Percentiles rank a stretch among this genome's conserved stretches.
Conservation (phyloP, 768 basidiomycete species). For the Lactarius deliciosus region DNA sequence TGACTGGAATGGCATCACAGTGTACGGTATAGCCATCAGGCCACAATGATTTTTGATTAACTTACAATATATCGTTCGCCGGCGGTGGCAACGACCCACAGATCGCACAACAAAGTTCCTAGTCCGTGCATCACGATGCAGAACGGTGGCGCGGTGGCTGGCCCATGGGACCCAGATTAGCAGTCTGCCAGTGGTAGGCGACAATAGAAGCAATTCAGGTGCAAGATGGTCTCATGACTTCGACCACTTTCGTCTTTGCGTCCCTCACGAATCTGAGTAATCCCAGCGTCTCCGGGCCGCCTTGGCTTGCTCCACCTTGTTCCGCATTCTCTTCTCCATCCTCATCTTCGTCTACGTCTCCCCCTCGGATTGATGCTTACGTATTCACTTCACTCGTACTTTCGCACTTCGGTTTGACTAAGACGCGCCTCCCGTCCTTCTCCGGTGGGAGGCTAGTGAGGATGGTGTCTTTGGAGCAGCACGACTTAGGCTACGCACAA, state of each 20-base stretch:
- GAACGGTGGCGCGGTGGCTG: background rate
- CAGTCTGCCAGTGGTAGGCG: background rate
- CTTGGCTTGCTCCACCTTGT: too few species aligned
- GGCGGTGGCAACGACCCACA: background rate
- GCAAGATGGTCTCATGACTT: too few species aligned
- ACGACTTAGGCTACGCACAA: too few species aligned
- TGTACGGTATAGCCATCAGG: background rate
- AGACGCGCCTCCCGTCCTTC: slow-evolving; percentile 90
- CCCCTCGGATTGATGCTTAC: slow-evolving; percentile 37
- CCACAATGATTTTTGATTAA: too few species aligned
- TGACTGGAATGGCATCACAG: background rate
- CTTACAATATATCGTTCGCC: background rate
- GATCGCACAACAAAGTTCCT: background rate
- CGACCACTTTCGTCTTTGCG: too few species aligned
- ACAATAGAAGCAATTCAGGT: too few species aligned
- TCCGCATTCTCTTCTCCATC: too few species aligned
- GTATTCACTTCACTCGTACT: slow-evolving; percentile 93
- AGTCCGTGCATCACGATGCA: background rate
- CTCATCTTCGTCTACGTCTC: background rate
- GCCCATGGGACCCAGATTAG: background rate
- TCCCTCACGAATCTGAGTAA: too few species aligned
- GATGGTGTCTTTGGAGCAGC: too few species aligned
- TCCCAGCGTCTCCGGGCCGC: background rate
- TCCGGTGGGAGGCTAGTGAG: too few species aligned
- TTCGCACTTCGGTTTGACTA: slow-evolving; percentile 83